phyloP scores from a whole-genome alignment of 2,329 filamentous ascomycete genomes.

The Sporothrix inflata region DNA sequence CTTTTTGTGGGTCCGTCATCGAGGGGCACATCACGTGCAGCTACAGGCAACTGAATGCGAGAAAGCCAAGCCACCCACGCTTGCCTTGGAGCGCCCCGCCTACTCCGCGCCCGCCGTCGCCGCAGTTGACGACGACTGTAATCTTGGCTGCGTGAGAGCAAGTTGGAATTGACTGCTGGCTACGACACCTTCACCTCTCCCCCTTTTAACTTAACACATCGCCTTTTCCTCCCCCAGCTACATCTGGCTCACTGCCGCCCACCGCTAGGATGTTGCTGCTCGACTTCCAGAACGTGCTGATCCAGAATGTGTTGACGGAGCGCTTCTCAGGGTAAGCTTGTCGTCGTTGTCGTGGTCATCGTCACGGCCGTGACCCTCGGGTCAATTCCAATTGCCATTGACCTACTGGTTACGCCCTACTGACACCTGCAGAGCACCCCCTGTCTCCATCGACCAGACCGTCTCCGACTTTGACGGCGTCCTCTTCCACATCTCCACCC shows the following conservation, averaged over 20 bases:
- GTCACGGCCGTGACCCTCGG: too few species aligned
- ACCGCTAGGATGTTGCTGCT: conserved; percentile 77
- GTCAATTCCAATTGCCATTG: too few species aligned
- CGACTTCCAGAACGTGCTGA: conserved; percentile 98
- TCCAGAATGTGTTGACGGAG: conserved; percentile 94
- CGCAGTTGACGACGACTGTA: conserved; percentile 12
- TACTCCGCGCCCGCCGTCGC: conserved; percentile 20
- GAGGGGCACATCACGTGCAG: conserved; percentile 18
- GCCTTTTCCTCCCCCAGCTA: background rate
- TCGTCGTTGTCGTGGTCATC: background rate
- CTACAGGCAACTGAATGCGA: conserved; percentile 12
- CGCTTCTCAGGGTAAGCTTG: conserved; percentile 78
- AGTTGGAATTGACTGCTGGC: background rate
- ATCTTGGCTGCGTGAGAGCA: background rate
- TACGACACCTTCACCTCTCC: background rate
- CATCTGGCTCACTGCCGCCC: conserved; percentile 16
- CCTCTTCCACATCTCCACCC: conserved; percentile 97
- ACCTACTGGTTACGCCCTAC: conserved; percentile 22
- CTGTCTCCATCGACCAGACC: conserved; percentile 92
- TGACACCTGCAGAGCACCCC: conserved; percentile 65
- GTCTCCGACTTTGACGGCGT: conserved; percentile 99
- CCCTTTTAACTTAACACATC: background rate
- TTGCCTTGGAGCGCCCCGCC: conserved; percentile 8
- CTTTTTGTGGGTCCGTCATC: background rate
- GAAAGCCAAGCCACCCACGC: conserved; percentile 8